Base-by-base conservation (phyloP, 129 eudicot genomes). In the Gnaphalium uliginosum region DNA sequence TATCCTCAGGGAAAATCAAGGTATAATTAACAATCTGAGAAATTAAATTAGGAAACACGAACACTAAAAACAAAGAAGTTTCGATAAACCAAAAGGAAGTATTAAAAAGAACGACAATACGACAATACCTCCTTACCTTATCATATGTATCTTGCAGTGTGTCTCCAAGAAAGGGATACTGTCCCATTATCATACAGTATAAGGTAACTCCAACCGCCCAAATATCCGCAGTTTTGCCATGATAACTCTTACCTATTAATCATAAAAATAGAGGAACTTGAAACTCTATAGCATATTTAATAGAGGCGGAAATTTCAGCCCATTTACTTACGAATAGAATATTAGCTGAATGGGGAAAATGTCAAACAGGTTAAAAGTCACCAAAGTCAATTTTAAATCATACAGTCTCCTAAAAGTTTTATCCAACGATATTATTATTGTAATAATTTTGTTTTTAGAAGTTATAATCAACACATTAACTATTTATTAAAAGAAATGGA, bases 121-220 rank as follows among this genome's bases (percentile, higher is more conserved):
- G 77, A 50, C 26, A 35, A 71, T 23, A 82, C 51, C 37, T 69
- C 35, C 77, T 30, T 32, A 90, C 98, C 96, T 90, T 93, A 74
- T 93, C 98, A 65, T 93, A 90, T 32, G 97, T 90, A 56, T 90
- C 97, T 71, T 88, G 97, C 26, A 93, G 83, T 66, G 96, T 93
- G 56, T 90, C 98, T 79, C 98, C 98, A 39, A 93, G 89, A 74
- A 93, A 93, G 6, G 98, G 98, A 73, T 88, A 93, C 13, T 84
- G 76, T 6, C 98, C 98, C 63, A 90, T 62, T 19, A 93, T 69
- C 93, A 90, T 85, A 62, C 89, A 90, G 81, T 93, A 88, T 82
- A 93, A 84, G 37, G 98, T 90, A 70, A 87, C 91, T 73, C 97
- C 98, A 80, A 87, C 96, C 5, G 97, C 98, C 97, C 98, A 93